Evolutionary conservation across 2,329 filamentous ascomycete genomes (phyloP).

Genomic region (Phyllosticta citrichinensis): DNA sequence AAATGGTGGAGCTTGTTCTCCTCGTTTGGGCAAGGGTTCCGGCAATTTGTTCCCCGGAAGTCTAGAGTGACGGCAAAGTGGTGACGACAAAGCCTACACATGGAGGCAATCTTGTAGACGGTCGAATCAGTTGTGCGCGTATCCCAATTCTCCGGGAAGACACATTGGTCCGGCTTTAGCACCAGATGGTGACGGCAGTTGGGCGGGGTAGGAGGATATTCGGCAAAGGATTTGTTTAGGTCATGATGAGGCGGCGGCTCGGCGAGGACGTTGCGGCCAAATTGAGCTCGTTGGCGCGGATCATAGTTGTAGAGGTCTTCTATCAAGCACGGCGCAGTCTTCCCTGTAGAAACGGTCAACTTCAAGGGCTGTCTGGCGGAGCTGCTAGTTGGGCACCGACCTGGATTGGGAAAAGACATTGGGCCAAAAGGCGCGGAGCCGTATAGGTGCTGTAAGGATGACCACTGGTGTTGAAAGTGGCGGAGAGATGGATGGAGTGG

Average conservation of each 20-base stretch:
- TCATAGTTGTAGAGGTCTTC: constrained; percentile 45
- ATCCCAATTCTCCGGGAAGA: constrained; percentile 33
- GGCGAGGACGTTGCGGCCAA: constrained; percentile 46
- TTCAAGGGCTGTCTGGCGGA: neutral
- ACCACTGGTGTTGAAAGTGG: neutral
- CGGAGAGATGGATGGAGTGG: too few relatives aligned
- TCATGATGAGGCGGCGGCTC: constrained; percentile 46
- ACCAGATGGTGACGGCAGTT: constrained; percentile 52
- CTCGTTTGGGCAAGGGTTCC: constrained; percentile 36
- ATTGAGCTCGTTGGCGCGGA: constrained; percentile 34
- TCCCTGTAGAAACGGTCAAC: constrained; percentile 23
- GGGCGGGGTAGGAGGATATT: constrained; percentile 14
- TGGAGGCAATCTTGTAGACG: constrained; percentile 47
- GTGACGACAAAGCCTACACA: constrained; percentile 52
- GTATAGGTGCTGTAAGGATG: neutral
- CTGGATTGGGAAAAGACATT: neutral
- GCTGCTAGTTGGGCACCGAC: neutral
- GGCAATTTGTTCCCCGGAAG: constrained; percentile 33
- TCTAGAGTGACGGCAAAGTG: constrained; percentile 51
- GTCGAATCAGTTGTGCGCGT: constrained; percentile 27
- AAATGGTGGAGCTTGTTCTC: constrained; percentile 55
- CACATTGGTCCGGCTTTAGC: constrained; percentile 46
- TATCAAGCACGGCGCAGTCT: constrained; percentile 41
- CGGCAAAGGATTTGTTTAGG: constrained; percentile 16
- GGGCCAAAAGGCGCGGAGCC: neutral